Evolutionary conservation across 2,329 filamentous ascomycete species (phyloP), one percentile per base, ranked within the genome.

Genomic region (Zasmidium cellare): DNA sequence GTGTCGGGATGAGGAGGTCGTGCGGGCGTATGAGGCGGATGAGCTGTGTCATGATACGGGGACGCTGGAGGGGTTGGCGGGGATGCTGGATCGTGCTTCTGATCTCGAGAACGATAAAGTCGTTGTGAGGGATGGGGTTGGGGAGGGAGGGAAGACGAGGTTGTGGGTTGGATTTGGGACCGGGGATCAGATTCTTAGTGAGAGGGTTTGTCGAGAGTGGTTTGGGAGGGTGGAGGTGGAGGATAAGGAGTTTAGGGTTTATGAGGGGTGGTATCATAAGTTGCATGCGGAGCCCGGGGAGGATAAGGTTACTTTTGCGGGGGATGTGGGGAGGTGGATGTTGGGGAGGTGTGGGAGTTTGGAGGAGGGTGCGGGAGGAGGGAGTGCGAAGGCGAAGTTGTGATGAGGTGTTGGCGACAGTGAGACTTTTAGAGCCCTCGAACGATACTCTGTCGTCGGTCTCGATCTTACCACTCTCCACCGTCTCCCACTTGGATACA

Each of bases 201-300:
- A 84, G 65, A 76, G 82, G 9, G 85, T 84, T 1, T 86, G 84
- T 56, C 84, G 85, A 76, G 80, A 77, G 57, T 90, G 89, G 74
- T 84, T 86, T 59, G 82, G 87, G 20, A 68, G 74, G 63, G 76
- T 82, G 23, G 74, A 76, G 51, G 77, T 89, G 6, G 77, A 81
- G 65, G 91, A 96, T 72, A 89, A 86, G 69, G 82, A 82, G 62
- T 87, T 91, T 70, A 88, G 85, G 77, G 75, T 79, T 19, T 96
- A 94, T 72, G 84, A 89, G 25, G 92, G 89, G 9, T 89, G 83
- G 71, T 91, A 85, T 72, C 92, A 97, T 76, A 88, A 90, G 76
- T 73, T 76, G 54, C 73, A 76, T 55, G 64, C 63, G 24, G 74
- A 76, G 63, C 70, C 68, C 3, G 71, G 70, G 12, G 65, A 72